Evolutionary conservation across 441 rosid genomes (phyloP), one percentile per base, ranked within the genome.

Genomic region (Omphalea diandra): DNA sequence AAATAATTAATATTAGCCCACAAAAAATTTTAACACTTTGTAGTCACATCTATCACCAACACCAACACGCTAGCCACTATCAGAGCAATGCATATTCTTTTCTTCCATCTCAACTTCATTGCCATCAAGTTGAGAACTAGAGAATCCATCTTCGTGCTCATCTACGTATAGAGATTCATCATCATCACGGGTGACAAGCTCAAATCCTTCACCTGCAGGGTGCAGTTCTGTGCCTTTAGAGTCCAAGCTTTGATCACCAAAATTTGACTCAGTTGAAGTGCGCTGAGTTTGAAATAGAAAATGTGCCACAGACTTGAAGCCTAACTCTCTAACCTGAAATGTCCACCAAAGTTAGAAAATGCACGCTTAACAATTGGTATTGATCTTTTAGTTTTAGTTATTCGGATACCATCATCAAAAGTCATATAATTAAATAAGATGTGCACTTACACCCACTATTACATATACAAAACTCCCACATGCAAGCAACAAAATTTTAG

Each of bases 281-380:
- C 64, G 66, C 9, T 65, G 73, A 66, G 89, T 86, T 80, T 90
- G 87, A 75, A 91, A 73, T 55, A 91, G 90, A 78, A 82, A 91
- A 83, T 91, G 98, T 18, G 98, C 97, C 20, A 90, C 91, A 2
- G 98, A 91, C 76, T 88, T 90, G 76, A 78, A 94, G 60, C 98
- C 97, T 65, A 90, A 75, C 27, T 68, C 65, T 64, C 63, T 61
- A 62, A 91, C 77, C 97, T 94, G 79, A 50, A 72, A 76, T 53
- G 54, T 32, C 7, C 50, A 78, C 1, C 15, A 57, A 70, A 24
- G 73, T 62, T 56, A 31, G 26, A n/a, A 38, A 38, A 3, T 15
- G 52, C 57, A 32, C 22, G 26, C 2, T 22, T 40, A 4, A 26
- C 38, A 4, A 44, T n/a, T n/a, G n/a, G n/a, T n/a, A n/a, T n/a